Evolutionary conservation across 2,329 filamentous ascomycete species (phyloP), one percentile per base, ranked within the genome.

Genomic region (Colletotrichum horii): DNA sequence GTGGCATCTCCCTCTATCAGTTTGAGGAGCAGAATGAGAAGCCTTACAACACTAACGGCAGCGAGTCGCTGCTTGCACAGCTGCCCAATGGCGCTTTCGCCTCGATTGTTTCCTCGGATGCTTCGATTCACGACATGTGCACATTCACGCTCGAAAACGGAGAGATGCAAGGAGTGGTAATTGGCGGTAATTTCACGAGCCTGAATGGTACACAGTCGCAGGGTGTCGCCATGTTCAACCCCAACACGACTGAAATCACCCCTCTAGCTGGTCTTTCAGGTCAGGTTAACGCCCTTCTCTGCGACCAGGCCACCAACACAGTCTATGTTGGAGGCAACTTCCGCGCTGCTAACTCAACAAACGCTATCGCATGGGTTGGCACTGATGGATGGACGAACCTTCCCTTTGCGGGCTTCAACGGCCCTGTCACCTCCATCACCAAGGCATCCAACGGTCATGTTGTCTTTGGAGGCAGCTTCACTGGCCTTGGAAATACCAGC

Each of bases 111-210:
- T 89, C 92, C 55, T 93, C 96, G 60, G 95, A 98, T 84, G 96
- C 94, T 74, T 92, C 94, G 65, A 98, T 99, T 81, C 91, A 93
- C 81, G 90, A 95, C 78, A 97, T 99, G 94, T 99, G 97, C 86
- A 87, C 93, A 24, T 95, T 96, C 80, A 88, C 92, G 67, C 86
- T 89, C 79, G 88, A 89, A 73, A 90, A 95, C 83, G 94, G 94
- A 78, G 90, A 88, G 8, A 85, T 93, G 72, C 88, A 91, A n/a
- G 93, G 94, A 55, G 91, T 98, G 32, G 91, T 98, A 64, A 90
- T 99, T 19, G 97, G 94, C 71, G 97, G 97, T 64, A 98, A 98
- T 86, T 99, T 99, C 83, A 98, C 97, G 36, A 97, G 95, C 83
- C 87, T 99, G 77, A 95, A 93, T 75, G 93, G 93, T 74, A 89